A percentile compares a stretch with the other conserved stretches of the same genome.
These are phyloP conservation scores for Irineochytrium annulatum DNA, from an alignment of 192 early-diverging fungal genomes.

Conservation along the genomic window DNA sequence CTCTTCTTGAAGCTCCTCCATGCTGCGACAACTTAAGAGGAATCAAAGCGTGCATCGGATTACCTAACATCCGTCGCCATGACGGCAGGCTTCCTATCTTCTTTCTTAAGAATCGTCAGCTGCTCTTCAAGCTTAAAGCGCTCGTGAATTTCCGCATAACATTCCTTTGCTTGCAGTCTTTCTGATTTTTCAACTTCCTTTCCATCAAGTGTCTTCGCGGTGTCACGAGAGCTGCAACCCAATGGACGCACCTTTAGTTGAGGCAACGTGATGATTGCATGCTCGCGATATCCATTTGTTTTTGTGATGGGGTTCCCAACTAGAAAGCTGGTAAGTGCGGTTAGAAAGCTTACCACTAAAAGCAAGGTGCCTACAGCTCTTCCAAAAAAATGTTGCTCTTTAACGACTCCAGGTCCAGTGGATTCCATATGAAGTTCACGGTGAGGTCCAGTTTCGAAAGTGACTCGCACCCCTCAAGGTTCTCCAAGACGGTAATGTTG, in stretches of 20 bases:
- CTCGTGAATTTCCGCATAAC: constrained; percentile 28
- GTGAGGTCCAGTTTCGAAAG: constrained; percentile 56
- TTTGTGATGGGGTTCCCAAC: constrained; percentile 53
- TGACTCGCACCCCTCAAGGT: constrained; percentile 54
- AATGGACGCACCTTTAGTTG: constrained; percentile 43
- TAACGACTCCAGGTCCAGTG: constrained; percentile 40
- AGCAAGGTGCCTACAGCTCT: constrained; percentile 37
- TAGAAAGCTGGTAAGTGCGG: constrained; percentile 30
- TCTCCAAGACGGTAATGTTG: constrained; percentile 54
- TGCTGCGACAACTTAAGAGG: constrained; percentile 2
- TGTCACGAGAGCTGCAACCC: not conserved
- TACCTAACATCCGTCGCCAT: not conserved
- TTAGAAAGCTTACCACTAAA: not conserved
- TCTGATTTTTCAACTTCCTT: constrained; percentile 53
- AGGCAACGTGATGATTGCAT: constrained; percentile 49
- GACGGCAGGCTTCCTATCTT: not conserved
- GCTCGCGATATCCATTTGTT: constrained; percentile 48
- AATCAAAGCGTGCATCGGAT: too few species aligned
- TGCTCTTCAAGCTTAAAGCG: constrained; percentile 26
- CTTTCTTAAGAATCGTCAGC: constrained; percentile 12
- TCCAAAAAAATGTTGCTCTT: constrained; percentile 33
- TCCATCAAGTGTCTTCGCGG: constrained; percentile 44
- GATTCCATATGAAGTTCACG: constrained; percentile 57
- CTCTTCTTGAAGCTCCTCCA: constrained; percentile 31
- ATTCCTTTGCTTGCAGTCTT: constrained; percentile 44